Base-by-base conservation (phyloP, 164 flowering plant species). In the Kalanchoe fedtschenkoi region DNA sequence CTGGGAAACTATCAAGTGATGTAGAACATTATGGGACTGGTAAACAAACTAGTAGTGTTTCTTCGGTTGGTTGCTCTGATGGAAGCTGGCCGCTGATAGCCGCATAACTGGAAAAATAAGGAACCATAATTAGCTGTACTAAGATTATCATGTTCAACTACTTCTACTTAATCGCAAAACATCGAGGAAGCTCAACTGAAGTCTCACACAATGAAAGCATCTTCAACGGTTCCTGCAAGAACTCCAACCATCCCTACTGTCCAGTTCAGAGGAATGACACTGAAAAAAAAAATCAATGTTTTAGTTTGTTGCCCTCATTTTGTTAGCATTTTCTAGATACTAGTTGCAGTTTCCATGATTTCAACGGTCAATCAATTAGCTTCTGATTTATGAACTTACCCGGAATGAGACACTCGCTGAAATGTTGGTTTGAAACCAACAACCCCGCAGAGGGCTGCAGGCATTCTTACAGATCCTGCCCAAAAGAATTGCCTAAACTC, bases 181-280 rank as follows among this genome's bases (percentile, higher is more conserved):
- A n/a, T n/a, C n/a, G n/a, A n/a, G n/a, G n/a, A n/a, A n/a, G 32
- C 56, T 51, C 32, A 28, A 51, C 32, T 28, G 39, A 70, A 38
- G 24, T 77, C 91, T 75, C 7, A 93, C 98, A 74, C 83, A 51
- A 89, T 80, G 28, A 85, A 64, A 38, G 96, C 86, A 76, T 93
- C 98, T 77, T 89, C 96, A 38, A 86, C 76, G 53, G 87, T 86
- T 71, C 80, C 90, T 28, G 98, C 88, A 44, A 93, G 72, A 62
- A 93, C 69, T 58, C 98, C 98, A 66, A 89, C 83, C 92, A 85
- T 84, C 53, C 98, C 98, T 33, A 93, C 88, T 6, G 98, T 89
- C 86, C 91, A 89, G 72, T 86, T 89, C 63, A 88, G 71, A 44
- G 96, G 98, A 72, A 93, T 81, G 71, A 88, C 92, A 32, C 97